Evolutionary conservation across 352 stramenopile genomes (phyloP).

Genomic region (Pythium diclinum): DNA sequence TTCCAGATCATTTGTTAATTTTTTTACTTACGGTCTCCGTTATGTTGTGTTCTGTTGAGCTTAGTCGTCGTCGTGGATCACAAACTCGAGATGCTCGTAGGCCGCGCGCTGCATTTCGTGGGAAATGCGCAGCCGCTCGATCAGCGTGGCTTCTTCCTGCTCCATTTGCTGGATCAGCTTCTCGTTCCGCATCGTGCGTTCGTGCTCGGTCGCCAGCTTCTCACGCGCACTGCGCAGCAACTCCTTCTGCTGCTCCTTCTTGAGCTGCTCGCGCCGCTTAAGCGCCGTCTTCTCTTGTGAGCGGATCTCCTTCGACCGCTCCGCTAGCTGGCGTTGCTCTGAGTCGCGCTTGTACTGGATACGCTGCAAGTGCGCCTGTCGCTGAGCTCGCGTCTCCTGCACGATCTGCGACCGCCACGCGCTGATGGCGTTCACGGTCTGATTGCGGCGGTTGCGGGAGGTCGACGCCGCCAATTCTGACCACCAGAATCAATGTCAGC

Average conservation of each 20-base stretch:
- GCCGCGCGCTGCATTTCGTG: constrained; percentile 63
- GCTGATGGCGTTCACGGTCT: constrained; percentile 38
- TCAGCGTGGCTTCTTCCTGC: constrained; percentile 50
- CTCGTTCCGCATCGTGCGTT: constrained; percentile 50
- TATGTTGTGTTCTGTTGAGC: neutral
- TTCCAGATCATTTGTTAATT: neutral
- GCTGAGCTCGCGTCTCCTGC: constrained; percentile 48
- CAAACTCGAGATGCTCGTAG: constrained; percentile 66
- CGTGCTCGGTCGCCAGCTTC: constrained; percentile 48
- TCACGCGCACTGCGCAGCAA: constrained; percentile 44
- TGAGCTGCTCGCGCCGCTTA: constrained; percentile 37
- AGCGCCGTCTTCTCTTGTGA: constrained; percentile 43
- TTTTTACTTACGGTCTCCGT: neutral
- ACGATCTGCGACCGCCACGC: constrained; percentile 51
- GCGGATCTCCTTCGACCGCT: constrained; percentile 54
- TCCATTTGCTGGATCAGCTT: constrained; percentile 68
- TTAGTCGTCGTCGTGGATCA: constrained; percentile 41
- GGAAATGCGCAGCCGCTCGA: constrained; percentile 56
- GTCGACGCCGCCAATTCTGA: constrained; percentile 30
- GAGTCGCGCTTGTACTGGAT: constrained; percentile 44
- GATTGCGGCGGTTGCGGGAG: constrained; percentile 40
- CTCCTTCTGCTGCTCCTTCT: constrained; percentile 53
- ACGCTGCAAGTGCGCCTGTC: constrained; percentile 35
- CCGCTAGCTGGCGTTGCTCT: constrained; percentile 36
- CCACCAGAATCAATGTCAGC: neutral